phyloP scores from a whole-genome alignment of 306 rosid species.

The Sesbania bispinosa region DNA sequence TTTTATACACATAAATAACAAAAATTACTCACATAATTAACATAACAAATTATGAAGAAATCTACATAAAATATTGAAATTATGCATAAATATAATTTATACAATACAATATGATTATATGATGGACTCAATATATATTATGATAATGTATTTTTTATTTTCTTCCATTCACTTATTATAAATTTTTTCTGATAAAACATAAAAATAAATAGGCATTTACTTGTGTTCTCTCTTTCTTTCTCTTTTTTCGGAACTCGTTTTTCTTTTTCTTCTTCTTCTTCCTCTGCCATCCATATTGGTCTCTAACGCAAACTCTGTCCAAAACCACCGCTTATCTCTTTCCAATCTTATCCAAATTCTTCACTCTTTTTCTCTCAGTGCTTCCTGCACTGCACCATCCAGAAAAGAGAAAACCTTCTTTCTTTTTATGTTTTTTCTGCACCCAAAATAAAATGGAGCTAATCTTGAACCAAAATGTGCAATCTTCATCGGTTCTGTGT shows the following conservation, averaged over 20 bases:
- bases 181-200: background rate
- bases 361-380: background rate
- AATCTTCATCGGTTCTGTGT: conserved; percentile 22
- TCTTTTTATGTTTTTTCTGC: background rate
- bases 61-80: background rate
- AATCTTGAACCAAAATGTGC: conserved; percentile 28
- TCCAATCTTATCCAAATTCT: conserved; percentile 28
- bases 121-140: too few relatives aligned
- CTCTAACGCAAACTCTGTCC: conserved; percentile 23
- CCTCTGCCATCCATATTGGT: conserved; percentile 60
- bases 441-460: conserved; percentile 18
- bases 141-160: too few relatives aligned
- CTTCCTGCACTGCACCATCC: background rate
- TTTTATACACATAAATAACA: background rate
- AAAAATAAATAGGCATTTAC: conserved; percentile 3
- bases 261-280: conserved; percentile 30
- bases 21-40: background rate
- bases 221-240: conserved; percentile 8
- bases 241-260: background rate
- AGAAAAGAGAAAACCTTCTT: background rate
- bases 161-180: too few relatives aligned
- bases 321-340: conserved; percentile 39
- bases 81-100: background rate
- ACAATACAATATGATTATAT: background rate
- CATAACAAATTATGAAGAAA: background rate